A percentile compares a stretch with the other conserved stretches of the same genome.
phyloP scores from a whole-genome alignment of 2,329 filamentous ascomycete genomes.

The Microascus cirrosus region DNA sequence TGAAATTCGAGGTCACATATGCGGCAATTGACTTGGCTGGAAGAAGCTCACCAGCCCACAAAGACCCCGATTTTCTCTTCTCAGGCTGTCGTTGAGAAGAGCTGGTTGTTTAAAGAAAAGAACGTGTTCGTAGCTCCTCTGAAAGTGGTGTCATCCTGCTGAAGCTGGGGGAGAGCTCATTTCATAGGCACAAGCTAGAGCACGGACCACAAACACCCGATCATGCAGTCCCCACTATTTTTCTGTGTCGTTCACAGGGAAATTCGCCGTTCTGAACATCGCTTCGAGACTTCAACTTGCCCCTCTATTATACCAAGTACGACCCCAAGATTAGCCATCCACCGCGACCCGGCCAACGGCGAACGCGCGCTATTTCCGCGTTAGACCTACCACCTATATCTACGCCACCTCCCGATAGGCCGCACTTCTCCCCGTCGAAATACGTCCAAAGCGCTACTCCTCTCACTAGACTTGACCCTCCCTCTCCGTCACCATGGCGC shows the following conservation, averaged over 20 bases:
- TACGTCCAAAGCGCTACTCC: not conserved
- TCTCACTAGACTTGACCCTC: too few species aligned
- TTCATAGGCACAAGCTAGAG: not conserved
- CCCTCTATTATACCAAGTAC: not conserved
- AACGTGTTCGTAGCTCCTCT: not conserved
- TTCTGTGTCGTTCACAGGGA: not conserved
- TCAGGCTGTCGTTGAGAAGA: not conserved
- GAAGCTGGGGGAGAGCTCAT: not conserved
- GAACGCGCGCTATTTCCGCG: not conserved
- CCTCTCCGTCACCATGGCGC: conserved; percentile 36
- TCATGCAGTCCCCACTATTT: not conserved
- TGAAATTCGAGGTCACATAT: not conserved
- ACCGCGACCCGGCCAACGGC: too few species aligned
- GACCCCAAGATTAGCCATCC: not conserved
- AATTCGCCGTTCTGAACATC: not conserved
- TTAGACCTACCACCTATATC: not conserved
- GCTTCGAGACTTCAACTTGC: conserved; percentile 1
- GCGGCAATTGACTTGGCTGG: not conserved
- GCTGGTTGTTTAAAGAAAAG: not conserved
- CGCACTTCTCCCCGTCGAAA: not conserved
- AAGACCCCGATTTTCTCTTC: not conserved
- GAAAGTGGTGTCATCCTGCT: not conserved
- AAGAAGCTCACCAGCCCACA: not conserved
- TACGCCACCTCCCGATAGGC: conserved; percentile 1
- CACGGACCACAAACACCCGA: not conserved